Percentiles rank a stretch among this genome's conserved stretches.
Evolutionary conservation across 441 rosid species (phyloP).

Genomic region (Pelargonium australe): DNA sequence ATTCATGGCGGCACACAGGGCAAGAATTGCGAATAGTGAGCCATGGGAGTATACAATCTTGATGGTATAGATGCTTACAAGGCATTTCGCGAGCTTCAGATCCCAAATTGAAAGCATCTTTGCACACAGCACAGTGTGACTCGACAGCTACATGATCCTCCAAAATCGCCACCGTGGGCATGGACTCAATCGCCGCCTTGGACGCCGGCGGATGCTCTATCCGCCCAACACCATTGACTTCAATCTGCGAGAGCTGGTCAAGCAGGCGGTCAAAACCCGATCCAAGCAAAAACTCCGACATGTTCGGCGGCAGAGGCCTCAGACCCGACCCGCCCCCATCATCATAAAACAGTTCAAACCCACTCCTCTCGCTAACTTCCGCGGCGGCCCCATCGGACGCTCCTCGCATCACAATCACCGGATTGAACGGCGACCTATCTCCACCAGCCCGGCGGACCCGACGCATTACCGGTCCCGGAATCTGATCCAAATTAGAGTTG

Average conservation of each 20-base stretch:
- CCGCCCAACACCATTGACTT: conserved; percentile 48
- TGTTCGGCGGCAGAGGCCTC: conserved; percentile 58
- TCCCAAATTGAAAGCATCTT: conserved; percentile 56
- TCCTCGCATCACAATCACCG: background rate
- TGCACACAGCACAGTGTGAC: conserved; percentile 80
- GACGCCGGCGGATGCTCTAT: conserved; percentile 56
- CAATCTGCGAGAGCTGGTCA: conserved; percentile 71
- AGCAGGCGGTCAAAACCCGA: conserved; percentile 71
- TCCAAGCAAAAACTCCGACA: conserved; percentile 72
- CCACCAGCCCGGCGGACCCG: conserved; percentile 10
- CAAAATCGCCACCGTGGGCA: conserved; percentile 54
- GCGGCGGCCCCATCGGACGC: background rate
- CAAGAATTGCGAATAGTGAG: conserved; percentile 72
- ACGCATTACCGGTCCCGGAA: conserved; percentile 16
- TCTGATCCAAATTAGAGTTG: background rate
- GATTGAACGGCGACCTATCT: conserved; percentile 19
- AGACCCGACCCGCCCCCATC: conserved; percentile 74
- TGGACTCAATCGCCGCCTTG: conserved; percentile 44
- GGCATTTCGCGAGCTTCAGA: conserved; percentile 21
- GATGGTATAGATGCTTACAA: background rate
- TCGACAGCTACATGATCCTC: conserved; percentile 35
- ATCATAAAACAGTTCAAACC: conserved; percentile 66
- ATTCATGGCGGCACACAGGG: conserved; percentile 33
- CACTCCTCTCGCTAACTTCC: conserved; percentile 23
- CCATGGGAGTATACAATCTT: conserved; percentile 44